phyloP scores from a whole-genome alignment of 257 asterid genomes.

The Solanum chiquidenum region DNA sequence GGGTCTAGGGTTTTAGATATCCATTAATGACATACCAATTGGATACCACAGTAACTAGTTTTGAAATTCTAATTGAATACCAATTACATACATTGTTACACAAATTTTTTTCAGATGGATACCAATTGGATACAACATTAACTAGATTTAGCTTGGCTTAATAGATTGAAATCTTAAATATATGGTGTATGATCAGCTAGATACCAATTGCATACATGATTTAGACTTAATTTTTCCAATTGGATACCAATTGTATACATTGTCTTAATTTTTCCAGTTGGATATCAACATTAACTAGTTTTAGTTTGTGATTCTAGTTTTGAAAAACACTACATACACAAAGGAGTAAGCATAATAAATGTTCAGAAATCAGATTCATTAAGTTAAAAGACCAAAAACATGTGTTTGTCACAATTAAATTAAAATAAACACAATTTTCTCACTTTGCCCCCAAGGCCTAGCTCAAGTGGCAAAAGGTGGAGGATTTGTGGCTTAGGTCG shows the following conservation, averaged over 20 bases:
- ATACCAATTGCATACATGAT: too few relatives aligned
- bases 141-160: neutral
- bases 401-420: neutral
- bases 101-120: neutral
- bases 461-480: too few relatives aligned
- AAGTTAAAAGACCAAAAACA: neutral
- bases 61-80: neutral
- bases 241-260: too few relatives aligned
- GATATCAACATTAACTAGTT: too few relatives aligned
- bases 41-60: neutral
- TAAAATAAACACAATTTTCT: too few relatives aligned
- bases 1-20: neutral
- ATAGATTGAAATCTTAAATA: neutral
- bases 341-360: neutral
- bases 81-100: neutral
- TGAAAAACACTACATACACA: neutral
- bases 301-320: too few relatives aligned
- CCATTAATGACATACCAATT: neutral
- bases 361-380: neutral
- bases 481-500: too few relatives aligned
- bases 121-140: neutral
- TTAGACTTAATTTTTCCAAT: too few relatives aligned
- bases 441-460: too few relatives aligned
- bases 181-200: too few relatives aligned
- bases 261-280: too few relatives aligned